Conservation (phyloP, 306 rosid species). For the Sophora flavescens region DNA sequence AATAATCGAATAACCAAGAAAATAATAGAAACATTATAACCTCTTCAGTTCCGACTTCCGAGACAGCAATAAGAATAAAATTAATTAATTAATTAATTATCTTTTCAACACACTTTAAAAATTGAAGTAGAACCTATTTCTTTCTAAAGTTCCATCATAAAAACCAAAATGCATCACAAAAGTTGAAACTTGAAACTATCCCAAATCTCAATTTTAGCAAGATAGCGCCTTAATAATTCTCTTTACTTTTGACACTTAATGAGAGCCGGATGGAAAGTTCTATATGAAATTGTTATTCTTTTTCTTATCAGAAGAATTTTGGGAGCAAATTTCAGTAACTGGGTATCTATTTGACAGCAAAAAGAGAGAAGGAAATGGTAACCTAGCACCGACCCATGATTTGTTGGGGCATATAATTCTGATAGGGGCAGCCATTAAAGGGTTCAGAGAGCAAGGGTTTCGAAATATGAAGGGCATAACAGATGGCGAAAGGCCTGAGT, state of each 20-base stretch:
- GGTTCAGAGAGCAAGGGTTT: constrained; percentile 60
- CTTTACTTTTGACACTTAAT: background rate
- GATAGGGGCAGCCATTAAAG: constrained; percentile 65
- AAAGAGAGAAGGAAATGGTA: constrained; percentile 56
- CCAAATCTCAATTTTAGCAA: constrained; percentile 17
- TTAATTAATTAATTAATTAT: no score
- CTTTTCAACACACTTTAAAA: no score
- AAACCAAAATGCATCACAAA: constrained; percentile 9
- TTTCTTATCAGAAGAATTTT: constrained; percentile 19
- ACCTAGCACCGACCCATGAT: constrained; percentile 73
- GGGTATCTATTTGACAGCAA: constrained; percentile 61
- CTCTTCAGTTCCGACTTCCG: no score
- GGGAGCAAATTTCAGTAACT: background rate
- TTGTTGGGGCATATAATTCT: constrained; percentile 52
- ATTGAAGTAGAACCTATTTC: no score
- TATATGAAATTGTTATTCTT: background rate
- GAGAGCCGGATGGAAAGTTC: constrained; percentile 6
- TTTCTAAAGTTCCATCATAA: constrained; percentile 6
- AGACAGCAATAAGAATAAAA: no score
- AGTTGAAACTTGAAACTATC: constrained; percentile 3
- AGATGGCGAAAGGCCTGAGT: no score
- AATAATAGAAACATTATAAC: no score
- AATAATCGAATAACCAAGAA: no score
- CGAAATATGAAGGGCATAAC: no score
- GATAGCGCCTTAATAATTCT: constrained; percentile 1